Evolutionary conservation across 2,329 filamentous ascomycete species (phyloP).

Genomic region (Dactylonectria estremocensis): DNA sequence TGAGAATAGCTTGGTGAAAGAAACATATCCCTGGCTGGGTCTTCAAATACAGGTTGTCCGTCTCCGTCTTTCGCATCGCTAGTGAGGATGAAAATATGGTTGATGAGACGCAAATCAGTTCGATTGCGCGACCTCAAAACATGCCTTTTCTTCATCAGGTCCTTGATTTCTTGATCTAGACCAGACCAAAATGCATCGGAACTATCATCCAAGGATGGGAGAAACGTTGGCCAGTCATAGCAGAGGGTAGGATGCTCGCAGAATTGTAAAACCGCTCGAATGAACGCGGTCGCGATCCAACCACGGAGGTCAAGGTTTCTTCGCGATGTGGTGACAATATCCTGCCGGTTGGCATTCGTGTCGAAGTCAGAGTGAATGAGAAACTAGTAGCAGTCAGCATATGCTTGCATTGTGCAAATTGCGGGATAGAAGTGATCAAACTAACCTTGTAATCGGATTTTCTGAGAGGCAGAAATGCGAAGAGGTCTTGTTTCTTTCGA

Average conservation of each 20-base stretch:
- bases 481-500: constrained; percentile 27
- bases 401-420: background rate
- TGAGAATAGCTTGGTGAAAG: constrained; percentile 24
- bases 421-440: background rate
- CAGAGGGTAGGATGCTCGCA: constrained; percentile 33
- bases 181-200: constrained; percentile 30
- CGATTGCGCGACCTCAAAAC: constrained; percentile 12
- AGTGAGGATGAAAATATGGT: background rate
- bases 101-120: background rate
- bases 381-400: constrained; percentile 32
- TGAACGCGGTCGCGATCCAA: constrained; percentile 10
- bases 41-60: constrained; percentile 30
- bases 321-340: constrained; percentile 29
- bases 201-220: background rate
- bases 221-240: constrained; percentile 36
- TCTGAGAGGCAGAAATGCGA: constrained; percentile 33
- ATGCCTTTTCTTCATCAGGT: background rate
- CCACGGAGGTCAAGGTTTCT: constrained; percentile 26
- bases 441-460: constrained; percentile 27
- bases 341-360: constrained; percentile 31
- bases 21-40: constrained; percentile 18
- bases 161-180: background rate
- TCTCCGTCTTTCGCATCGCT: background rate
- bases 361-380: constrained; percentile 40
- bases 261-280: constrained; percentile 27